Evolutionary conservation across 495 filamentous ascomycete genomes (phyloP).

Genomic region (Penicillium psychrofluorescens): DNA sequence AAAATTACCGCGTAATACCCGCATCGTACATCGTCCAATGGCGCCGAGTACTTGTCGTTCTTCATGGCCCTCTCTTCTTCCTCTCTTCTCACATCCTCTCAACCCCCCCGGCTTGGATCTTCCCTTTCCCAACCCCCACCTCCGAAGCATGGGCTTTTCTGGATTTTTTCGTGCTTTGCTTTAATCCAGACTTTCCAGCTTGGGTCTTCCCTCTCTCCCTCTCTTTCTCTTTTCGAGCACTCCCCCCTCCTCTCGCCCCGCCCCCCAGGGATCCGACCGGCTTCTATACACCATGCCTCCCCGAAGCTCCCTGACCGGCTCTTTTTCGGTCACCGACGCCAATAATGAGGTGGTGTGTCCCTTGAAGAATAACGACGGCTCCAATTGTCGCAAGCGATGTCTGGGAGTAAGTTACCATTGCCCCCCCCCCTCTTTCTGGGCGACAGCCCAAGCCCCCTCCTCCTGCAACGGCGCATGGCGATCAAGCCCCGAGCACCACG

Average conservation of each 20-base stretch:
- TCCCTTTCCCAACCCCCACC: constrained; percentile 12
- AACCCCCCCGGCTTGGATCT: background rate
- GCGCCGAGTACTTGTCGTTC: too few species aligned
- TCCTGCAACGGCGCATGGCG: background rate
- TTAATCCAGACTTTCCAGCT: constrained; percentile 3
- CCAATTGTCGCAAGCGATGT: constrained; percentile 95
- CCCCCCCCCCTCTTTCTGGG: constrained; percentile 3
- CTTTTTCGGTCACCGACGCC: constrained; percentile 85
- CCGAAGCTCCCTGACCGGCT: constrained; percentile 76
- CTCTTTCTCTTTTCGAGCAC: constrained; percentile 1
- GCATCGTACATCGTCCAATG: background rate
- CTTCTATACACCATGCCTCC: constrained; percentile 69
- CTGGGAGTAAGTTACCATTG: constrained; percentile 70
- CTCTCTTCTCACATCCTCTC: constrained; percentile 2
- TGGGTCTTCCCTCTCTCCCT: constrained; percentile 1
- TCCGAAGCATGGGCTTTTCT: constrained; percentile 7
- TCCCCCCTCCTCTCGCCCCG: background rate
- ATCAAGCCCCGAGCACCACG: too few species aligned
- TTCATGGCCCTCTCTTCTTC: background rate
- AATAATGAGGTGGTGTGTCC: constrained; percentile 97
- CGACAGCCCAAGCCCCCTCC: constrained; percentile 2
- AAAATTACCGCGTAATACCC: constrained; percentile 13
- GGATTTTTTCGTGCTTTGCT: constrained; percentile 2
- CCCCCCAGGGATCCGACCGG: constrained; percentile 13
- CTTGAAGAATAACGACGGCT: constrained; percentile 90